phyloP scores from a whole-genome alignment of 1,284 basidiomycete species.

The Marasmius sp. region DNA sequence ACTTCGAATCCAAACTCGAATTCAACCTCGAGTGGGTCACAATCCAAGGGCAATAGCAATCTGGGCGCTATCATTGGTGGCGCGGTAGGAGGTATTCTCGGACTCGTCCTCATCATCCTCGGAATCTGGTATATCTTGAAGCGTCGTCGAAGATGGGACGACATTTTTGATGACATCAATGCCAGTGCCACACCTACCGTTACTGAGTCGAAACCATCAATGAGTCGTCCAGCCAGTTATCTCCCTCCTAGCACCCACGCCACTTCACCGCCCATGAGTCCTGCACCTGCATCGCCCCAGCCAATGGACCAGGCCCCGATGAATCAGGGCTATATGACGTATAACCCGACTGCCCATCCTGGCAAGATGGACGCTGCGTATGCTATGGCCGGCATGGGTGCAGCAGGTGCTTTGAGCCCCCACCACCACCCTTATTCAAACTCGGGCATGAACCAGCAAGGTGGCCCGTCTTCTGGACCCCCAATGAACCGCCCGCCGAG shows the following conservation, averaged over 20 bases:
- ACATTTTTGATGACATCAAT: slow-evolving; percentile 45
- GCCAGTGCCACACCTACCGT: not conserved
- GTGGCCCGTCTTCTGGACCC: not conserved
- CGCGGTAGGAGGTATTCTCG: slow-evolving; percentile 50
- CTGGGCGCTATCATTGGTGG: slow-evolving; percentile 53
- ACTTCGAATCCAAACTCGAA: slow-evolving; percentile 11
- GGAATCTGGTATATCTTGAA: slow-evolving; percentile 50
- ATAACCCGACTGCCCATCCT: not conserved
- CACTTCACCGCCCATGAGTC: not conserved
- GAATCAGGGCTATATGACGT: not conserved
- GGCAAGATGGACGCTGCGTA: not conserved
- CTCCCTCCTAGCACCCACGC: not conserved
- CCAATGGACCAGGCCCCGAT: not conserved
- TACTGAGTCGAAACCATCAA: not conserved
- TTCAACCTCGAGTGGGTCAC: not conserved
- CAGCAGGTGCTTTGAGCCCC: not conserved
- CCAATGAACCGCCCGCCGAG: not conserved
- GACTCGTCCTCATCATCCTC: slow-evolving; percentile 40
- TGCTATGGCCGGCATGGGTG: not conserved
- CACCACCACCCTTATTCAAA: not conserved
- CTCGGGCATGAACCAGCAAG: not conserved
- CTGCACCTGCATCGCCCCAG: not conserved
- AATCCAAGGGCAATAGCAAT: slow-evolving; percentile 23
- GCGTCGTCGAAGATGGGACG: slow-evolving; percentile 46
- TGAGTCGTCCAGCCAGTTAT: not conserved